phyloP scores from a whole-genome alignment of 2,329 filamentous ascomycete species.

The Aureobasidium sp. region DNA sequence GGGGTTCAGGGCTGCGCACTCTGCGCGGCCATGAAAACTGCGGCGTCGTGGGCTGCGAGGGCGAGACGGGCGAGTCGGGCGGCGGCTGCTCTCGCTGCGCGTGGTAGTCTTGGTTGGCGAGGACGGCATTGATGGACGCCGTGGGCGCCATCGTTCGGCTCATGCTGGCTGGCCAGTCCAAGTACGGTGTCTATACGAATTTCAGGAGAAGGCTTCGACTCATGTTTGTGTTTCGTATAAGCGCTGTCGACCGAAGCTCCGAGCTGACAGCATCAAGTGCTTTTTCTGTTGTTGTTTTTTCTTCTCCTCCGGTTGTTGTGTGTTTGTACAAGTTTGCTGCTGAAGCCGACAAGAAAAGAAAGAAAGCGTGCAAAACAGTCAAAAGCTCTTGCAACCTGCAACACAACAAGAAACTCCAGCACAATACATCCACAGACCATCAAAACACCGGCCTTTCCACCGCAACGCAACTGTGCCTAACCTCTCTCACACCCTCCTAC shows the following conservation, averaged over 20 bases:
- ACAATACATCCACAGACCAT: not conserved
- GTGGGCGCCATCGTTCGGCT: not conserved
- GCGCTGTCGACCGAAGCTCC: not conserved
- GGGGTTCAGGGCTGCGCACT: conserved; percentile 29
- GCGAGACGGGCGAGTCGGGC: not conserved
- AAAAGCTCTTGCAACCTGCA: not conserved
- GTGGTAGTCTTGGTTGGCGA: not conserved
- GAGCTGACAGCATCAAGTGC: not conserved
- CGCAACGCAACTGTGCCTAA: not conserved
- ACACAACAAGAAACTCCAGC: not conserved
- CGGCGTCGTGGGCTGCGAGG: not conserved
- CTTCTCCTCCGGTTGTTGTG: not conserved
- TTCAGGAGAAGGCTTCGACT: not conserved
- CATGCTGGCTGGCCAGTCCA: not conserved
- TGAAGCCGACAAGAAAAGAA: not conserved
- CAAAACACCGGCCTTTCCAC: not conserved
- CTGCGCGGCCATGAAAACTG: conserved; percentile 7
- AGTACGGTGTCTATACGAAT: not conserved
- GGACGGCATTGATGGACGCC: conserved; percentile 8
- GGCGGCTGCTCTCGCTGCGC: not conserved
- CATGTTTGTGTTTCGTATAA: conserved; percentile 5
- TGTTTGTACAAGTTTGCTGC: not conserved
- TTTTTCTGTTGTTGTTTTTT: not conserved
- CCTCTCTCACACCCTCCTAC: not conserved
- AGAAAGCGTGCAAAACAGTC: not conserved